Evolutionary conservation across 371 early-diverging fungal genomes (phyloP).

Genomic region (Amoeboaphelidium occidentale): DNA sequence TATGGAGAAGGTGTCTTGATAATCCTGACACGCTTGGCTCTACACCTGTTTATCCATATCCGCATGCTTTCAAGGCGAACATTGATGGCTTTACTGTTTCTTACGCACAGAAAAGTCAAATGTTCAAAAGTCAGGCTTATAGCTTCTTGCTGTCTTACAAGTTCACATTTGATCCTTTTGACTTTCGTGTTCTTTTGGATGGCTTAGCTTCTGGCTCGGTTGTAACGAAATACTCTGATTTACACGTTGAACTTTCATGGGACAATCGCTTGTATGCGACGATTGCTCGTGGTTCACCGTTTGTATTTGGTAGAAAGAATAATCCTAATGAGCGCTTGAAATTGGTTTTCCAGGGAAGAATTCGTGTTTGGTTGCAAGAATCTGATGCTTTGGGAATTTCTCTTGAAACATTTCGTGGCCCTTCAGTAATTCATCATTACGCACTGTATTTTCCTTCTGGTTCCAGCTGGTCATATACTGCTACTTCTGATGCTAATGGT

Average conservation of each 20-base stretch:
- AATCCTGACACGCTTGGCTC: background rate
- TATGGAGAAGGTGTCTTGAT: background rate
- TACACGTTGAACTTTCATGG: background rate
- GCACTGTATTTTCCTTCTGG: background rate
- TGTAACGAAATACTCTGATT: background rate
- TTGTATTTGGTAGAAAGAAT: background rate
- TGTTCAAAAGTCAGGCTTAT: background rate
- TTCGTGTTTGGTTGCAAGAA: background rate
- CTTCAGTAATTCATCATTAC: background rate
- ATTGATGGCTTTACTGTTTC: background rate
- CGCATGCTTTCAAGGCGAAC: background rate
- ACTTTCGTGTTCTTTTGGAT: background rate
- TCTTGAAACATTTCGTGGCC: background rate
- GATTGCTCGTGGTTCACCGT: background rate
- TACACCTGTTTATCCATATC: background rate
- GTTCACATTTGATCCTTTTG: background rate
- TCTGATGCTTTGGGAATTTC: background rate
- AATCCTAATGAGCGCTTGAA: background rate
- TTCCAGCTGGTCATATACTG: background rate
- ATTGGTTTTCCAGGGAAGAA: background rate
- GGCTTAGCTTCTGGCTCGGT: background rate
- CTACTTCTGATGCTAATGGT: background rate
- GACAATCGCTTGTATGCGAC: background rate
- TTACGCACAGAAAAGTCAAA: background rate
- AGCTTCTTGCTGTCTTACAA: background rate